phyloP scores from a whole-genome alignment of 2,329 filamentous ascomycete species.

The Cadophora malorum region DNA sequence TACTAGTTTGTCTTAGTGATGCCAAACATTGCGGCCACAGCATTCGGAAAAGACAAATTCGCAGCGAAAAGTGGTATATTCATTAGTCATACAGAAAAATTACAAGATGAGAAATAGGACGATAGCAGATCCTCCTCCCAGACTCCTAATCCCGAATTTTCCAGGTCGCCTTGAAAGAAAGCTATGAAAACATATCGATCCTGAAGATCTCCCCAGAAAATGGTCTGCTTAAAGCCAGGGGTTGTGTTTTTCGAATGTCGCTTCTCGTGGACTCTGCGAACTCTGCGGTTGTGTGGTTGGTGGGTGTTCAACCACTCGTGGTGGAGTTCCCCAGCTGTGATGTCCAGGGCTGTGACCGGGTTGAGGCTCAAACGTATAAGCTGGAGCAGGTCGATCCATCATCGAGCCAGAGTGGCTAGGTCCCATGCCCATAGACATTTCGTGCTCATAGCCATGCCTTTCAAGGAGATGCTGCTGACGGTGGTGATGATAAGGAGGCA shows the following conservation, averaged over 20 bases:
- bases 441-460: slow-evolving; percentile 22
- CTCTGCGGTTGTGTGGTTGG: background rate
- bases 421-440: slow-evolving; percentile 23
- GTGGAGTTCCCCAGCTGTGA: background rate
- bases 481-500: slow-evolving; percentile 30
- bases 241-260: background rate
- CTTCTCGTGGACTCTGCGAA: background rate
- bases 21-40: too few species aligned
- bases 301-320: background rate
- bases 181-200: background rate
- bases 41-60: background rate
- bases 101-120: background rate
- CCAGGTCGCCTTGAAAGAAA: background rate
- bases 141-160: background rate
- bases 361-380: slow-evolving; percentile 4
- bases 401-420: slow-evolving; percentile 23
- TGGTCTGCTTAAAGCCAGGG: background rate
- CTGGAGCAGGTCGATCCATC: slow-evolving; percentile 10
- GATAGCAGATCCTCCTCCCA: background rate
- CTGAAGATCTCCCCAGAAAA: background rate
- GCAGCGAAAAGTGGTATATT: slow-evolving; percentile 4
- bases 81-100: slow-evolving; percentile 17
- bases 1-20: too few species aligned
- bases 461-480: slow-evolving; percentile 28
- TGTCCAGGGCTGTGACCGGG: background rate